Base-by-base conservation (phyloP, 192 early-diverging fungal species). In the Rhizoclosmatium sp. region DNA sequence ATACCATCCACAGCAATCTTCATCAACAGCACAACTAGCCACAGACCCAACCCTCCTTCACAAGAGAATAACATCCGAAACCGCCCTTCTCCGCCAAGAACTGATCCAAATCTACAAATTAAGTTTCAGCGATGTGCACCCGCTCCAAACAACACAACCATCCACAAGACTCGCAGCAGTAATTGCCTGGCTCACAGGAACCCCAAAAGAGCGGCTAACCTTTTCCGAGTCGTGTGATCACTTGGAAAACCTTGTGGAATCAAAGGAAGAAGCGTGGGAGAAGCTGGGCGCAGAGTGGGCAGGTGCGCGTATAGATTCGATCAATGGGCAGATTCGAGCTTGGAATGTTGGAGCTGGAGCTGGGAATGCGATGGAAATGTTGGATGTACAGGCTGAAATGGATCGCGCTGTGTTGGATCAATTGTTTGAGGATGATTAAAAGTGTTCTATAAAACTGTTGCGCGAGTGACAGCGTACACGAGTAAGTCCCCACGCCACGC, bases 381-480 rank as follows among this genome's bases (percentile, higher is more conserved):
- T 54, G 51, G 51, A 54, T 0, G 5, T 54, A 16, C 9, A 54
- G 51, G 9, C 5, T 7, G 51, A 54, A 54, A 54, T 54, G 51
- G 51, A 54, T 54, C 51, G 51, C 5, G 51, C 51, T 16, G 51
- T 54, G 51, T 54, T 54, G 5, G 51, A 54, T 12, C 51, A 54
- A 16, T 54, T 54, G 51, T 54, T 54, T 54, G 51, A 54, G 16
- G 51, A 12, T 54, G 51, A 54, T 7, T 54, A 1, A 54, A n/a
- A 16, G 51, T 7, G 51, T 54, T 54, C 51, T 31, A 31, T 31
- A 31, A 31, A 31, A 31, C 31, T 31, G 31, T 89, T 59, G 82
- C 88, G 31, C 76, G 81, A 44, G 85, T 89, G 3, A 89, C 88
- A 14, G 73, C 82, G n/a, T 75, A 71, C 61, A 82, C 85, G 23